Evolutionary conservation across 2,329 filamentous ascomycete genomes (phyloP).

Genomic region (Boeremia exigua): DNA sequence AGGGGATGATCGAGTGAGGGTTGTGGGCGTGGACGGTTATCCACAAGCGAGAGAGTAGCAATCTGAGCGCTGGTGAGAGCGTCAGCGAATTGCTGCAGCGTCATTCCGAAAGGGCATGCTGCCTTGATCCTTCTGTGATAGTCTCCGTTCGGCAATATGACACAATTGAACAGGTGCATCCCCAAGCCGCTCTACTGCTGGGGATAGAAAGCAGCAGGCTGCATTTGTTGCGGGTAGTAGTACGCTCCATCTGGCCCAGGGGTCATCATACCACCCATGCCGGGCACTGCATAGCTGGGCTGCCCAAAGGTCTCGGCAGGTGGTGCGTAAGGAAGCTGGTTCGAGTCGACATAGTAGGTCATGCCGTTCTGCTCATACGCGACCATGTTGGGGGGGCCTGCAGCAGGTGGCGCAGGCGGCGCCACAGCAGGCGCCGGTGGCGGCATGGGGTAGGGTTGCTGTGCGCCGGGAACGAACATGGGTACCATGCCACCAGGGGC

Average conservation of each 20-base stretch:
- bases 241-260: slow-evolving; percentile 61
- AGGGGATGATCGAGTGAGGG: too few relatives aligned
- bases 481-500: slow-evolving; percentile 57
- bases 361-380: slow-evolving; percentile 94
- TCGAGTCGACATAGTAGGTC: slow-evolving; percentile 90
- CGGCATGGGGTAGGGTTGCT: slow-evolving; percentile 54
- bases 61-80: not conserved
- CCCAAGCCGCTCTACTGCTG: slow-evolving; percentile 25
- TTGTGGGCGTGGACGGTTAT: not conserved
- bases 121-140: not conserved
- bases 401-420: slow-evolving; percentile 40
- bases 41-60: not conserved
- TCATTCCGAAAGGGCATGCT: not conserved
- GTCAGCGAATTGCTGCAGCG: not conserved
- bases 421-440: slow-evolving; percentile 35
- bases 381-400: slow-evolving; percentile 61
- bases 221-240: slow-evolving; percentile 63
- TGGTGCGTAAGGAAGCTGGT: slow-evolving; percentile 64
- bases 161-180: too few relatives aligned
- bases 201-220: slow-evolving; percentile 64
- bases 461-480: slow-evolving; percentile 63
- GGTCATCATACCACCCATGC: slow-evolving; percentile 83
- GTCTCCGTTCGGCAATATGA: not conserved
- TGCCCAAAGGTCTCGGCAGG: slow-evolving; percentile 53
- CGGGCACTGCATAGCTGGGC: slow-evolving; percentile 61